Evolutionary conservation across 1,284 basidiomycete genomes (phyloP).

Genomic region (Tausonia pullulans): DNA sequence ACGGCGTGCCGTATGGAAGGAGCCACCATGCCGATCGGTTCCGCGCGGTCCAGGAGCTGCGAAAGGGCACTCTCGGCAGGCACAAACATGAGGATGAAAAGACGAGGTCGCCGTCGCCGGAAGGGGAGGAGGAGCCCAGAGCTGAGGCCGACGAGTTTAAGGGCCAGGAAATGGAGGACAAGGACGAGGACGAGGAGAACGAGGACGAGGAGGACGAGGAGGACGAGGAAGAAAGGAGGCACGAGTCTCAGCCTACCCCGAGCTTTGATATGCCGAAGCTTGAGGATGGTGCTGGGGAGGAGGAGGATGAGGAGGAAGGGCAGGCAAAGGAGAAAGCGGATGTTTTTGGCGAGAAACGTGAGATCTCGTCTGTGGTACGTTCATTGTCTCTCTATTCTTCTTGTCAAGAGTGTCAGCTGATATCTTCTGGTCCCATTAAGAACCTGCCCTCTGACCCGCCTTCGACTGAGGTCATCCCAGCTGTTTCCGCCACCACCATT

Average conservation of each 20-base stretch:
- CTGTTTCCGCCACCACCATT: not conserved
- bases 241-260: too few relatives aligned
- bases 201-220: slow-evolving; percentile 19
- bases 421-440: not conserved
- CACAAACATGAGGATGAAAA: not conserved
- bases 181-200: slow-evolving; percentile 30
- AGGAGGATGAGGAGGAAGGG: slow-evolving; percentile 17
- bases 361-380: not conserved
- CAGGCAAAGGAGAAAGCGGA: slow-evolving; percentile 6
- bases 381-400: not conserved
- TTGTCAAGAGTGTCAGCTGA: too few relatives aligned
- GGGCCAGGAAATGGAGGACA: slow-evolving; percentile 12
- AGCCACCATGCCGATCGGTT: slow-evolving; percentile 45
- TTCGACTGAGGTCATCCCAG: not conserved
- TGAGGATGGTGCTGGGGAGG: slow-evolving; percentile 11
- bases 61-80: not conserved
- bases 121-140: not conserved
- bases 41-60: not conserved
- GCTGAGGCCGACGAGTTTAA: too few relatives aligned
- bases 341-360: slow-evolving; percentile 7
- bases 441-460: slow-evolving; percentile 25
- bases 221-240: too few relatives aligned
- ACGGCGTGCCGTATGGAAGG: slow-evolving; percentile 55
- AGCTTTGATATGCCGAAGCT: not conserved
- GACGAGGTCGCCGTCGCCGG: not conserved